Evolutionary conservation across 768 basidiomycete species (phyloP).

Genomic region (Obba rivulosa): DNA sequence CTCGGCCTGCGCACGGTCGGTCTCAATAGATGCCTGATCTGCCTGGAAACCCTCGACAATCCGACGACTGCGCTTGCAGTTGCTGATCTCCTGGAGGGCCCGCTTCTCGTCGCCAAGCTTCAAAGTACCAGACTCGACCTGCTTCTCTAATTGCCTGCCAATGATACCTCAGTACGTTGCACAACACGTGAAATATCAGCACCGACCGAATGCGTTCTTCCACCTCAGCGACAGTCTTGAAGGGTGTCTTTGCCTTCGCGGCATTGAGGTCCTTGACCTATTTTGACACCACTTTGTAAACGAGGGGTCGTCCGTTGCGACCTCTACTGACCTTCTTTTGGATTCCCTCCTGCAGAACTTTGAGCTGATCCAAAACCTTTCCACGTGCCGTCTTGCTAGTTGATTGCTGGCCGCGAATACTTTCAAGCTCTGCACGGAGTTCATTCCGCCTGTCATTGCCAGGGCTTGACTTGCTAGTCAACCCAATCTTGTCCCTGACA

Average conservation of each 20-base stretch:
- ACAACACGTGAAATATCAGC: conserved; percentile 2
- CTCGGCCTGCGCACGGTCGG: conserved; percentile 68
- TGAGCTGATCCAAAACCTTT: conserved; percentile 76
- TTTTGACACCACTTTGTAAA: conserved; percentile 1
- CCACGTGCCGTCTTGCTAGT: conserved; percentile 62
- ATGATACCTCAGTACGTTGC: conserved; percentile 8
- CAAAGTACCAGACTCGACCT: conserved; percentile 88
- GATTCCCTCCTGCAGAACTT: conserved; percentile 68
- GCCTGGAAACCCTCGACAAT: conserved; percentile 77
- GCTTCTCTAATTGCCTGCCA: conserved; percentile 75
- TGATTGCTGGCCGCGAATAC: conserved; percentile 74
- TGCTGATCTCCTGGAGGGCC: conserved; percentile 84
- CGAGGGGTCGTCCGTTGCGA: neutral
- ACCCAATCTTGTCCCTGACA: conserved; percentile 71
- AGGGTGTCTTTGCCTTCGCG: conserved; percentile 70
- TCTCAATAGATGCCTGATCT: conserved; percentile 76
- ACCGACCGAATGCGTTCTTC: conserved; percentile 82
- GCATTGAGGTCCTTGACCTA: conserved; percentile 87
- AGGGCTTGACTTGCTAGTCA: conserved; percentile 52
- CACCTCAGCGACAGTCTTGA: conserved; percentile 79
- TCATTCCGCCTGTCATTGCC: conserved; percentile 66
- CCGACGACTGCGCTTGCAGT: conserved; percentile 64
- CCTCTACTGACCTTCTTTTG: conserved; percentile 66
- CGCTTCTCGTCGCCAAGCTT: conserved; percentile 95
- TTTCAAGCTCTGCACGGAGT: conserved; percentile 78